Conservation (phyloP, 371 early-diverging fungal species). For the Zopfochytrium polystomum region DNA sequence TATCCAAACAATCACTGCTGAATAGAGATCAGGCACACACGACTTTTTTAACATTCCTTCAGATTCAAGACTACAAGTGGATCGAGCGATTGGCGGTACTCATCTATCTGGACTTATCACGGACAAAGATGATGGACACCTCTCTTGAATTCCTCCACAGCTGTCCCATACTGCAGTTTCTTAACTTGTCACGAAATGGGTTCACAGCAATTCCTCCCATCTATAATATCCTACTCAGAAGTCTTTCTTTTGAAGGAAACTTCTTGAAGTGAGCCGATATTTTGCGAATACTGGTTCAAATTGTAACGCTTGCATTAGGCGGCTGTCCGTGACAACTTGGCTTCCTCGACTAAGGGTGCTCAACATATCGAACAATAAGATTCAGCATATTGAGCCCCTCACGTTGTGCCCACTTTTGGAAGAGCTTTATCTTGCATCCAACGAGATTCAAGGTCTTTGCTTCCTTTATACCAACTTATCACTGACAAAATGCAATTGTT, state of each 20-base stretch:
- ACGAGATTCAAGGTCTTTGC: conserved; percentile 27
- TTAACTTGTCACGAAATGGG: conserved; percentile 25
- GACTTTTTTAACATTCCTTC: background rate
- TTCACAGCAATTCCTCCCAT: conserved; percentile 29
- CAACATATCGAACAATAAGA: conserved; percentile 28
- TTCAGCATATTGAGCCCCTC: conserved; percentile 33
- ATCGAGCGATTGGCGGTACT: conserved; percentile 22
- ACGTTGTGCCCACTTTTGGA: conserved; percentile 33
- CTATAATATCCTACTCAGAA: conserved; percentile 15
- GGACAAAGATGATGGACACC: conserved; percentile 19
- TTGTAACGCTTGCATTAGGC: conserved; percentile 2
- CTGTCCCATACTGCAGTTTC: conserved; percentile 25
- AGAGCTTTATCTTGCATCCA: conserved; percentile 30
- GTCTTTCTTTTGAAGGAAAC: conserved; percentile 26
- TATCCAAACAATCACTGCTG: too few relatives aligned
- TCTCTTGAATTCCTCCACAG: conserved; percentile 7
- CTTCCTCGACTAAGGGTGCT: conserved; percentile 28
- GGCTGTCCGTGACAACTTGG: conserved; percentile 26
- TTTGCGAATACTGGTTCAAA: background rate
- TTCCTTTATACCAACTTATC: too few relatives aligned
- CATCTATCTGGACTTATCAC: conserved; percentile 30
- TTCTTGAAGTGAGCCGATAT: conserved; percentile 14
- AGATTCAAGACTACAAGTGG: conserved; percentile 22
- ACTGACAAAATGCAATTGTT: background rate
- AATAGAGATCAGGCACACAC: background rate